Evolutionary conservation across 306 rosid species (phyloP), one percentile per base, ranked within the genome.

Genomic region (Gleditsia sinensis): DNA sequence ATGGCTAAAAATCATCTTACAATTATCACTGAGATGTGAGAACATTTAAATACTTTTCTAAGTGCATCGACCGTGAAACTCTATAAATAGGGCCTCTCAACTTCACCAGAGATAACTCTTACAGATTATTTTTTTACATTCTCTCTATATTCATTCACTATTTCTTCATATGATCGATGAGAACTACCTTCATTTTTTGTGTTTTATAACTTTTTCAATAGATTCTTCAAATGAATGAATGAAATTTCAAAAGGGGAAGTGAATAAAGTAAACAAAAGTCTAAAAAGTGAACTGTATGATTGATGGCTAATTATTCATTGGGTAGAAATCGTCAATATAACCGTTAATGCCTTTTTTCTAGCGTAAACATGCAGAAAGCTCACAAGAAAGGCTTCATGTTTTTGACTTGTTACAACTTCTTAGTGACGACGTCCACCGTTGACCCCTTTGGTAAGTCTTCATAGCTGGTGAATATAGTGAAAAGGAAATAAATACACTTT

Each of bases 311-410:
- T 56, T 67, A 75, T 75, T 51, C 19, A 54, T 27, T 17, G 61
- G 61, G 75, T 9, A 46, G 80, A 56, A 58, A 55, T 40, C 21
- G 43, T 75, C 30, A 43, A 53, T 25, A 51, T 0, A 75, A 50
- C 27, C 80, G 40, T 50, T 40, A 54, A 69, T 75, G 71, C 54
- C 75, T 16, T 40, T 39, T 68, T 80, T 80, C 63, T 30, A 43
- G 17, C 42, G 60, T 17, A 81, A 75, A 45, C 76, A 76, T 70
- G 46, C 6, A 3, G 45, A 70, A 54, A 45, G 5, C 73, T 43
- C 56, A n/a, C 36, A 59, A 20, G 53, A 8, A 67, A 24, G 7
- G 7, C 55, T 30, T 4, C 0, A 42, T 43, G 69, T 55, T 51
- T 67, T 43, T 71, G 70, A 81, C 75, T 56, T n/a, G 9, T 53